A percentile compares a stretch with the other conserved stretches of the same genome.
Conservation (phyloP, 805 yeast genomes). For the Kuraishia hungarica region DNA sequence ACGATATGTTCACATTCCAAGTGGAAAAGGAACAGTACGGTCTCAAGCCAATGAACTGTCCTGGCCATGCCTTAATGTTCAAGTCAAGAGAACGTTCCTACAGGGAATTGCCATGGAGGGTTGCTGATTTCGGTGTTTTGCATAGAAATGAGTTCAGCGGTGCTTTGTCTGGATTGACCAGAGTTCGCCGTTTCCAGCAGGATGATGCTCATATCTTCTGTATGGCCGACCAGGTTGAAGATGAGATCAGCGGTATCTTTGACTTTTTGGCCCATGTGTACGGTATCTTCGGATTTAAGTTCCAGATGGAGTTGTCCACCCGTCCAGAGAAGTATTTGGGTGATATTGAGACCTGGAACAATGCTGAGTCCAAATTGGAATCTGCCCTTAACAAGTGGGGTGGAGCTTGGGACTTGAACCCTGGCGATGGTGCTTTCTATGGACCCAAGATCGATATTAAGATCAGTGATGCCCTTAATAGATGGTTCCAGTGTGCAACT, state of each 20-base stretch:
- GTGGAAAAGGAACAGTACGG: constrained; percentile 95
- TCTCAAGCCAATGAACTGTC: constrained; percentile 78
- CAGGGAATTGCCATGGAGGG: constrained; percentile 97
- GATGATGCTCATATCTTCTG: constrained; percentile 99
- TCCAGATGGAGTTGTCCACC: constrained; percentile 94
- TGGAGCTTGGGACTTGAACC: constrained; percentile 88
- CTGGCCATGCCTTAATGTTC: constrained; percentile 86
- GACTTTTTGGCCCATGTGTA: constrained; percentile 81
- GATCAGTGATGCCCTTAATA: constrained; percentile 87
- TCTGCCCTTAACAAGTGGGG: constrained; percentile 79
- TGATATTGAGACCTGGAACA: constrained; percentile 88
- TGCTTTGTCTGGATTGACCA: constrained; percentile 88
- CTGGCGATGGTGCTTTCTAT: constrained; percentile 96
- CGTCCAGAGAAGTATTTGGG: constrained; percentile 97
- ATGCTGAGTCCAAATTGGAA: constrained; percentile 81
- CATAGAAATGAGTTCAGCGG: constrained; percentile 97
- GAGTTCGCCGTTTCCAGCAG: constrained; percentile 98
- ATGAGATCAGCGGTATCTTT: constrained; percentile 75
- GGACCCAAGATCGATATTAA: constrained; percentile 95
- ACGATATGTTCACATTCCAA: constrained; percentile 93
- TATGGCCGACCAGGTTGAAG: constrained; percentile 81
- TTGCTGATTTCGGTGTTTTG: constrained; percentile 94
- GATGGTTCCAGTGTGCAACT: constrained; percentile 99
- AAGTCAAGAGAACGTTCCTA: constrained; percentile 90
- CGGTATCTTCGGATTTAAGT: constrained; percentile 89